Evolutionary conservation across 805 yeast species (phyloP), one percentile per base, ranked within the genome.

Genomic region (Zygosaccharomyces pseudorouxii): DNA sequence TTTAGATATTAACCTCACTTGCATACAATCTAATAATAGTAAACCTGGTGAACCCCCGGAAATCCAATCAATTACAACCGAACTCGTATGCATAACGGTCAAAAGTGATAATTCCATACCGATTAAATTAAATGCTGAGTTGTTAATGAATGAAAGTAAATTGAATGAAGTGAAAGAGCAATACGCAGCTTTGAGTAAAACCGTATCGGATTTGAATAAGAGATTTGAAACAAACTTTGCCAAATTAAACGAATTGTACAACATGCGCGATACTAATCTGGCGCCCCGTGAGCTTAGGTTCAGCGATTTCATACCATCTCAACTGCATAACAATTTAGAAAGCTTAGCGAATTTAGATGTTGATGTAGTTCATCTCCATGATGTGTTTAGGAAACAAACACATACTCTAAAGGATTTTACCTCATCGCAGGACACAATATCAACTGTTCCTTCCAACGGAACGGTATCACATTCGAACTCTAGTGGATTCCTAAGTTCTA

Each of bases 91-190:
- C n/a, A 58, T 70, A 9, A 70, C 71, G 27, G 60, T 59, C 5
- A 64, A 52, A 37, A 70, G 75, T 0, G 63, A 57, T 7, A 54
- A 61, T 20, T 64, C 74, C 0, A 71, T 75, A 37, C 79, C 80
- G 14, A 58, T 75, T 14, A 68, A 68, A 45, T 50, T 75, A n/a
- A 67, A 71, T 16, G 52, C 68, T 0, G 68, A 64, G 42, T 45
- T 68, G 23, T 52, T 71, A 18, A 35, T 60, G 31, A 57, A 61
- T 37, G 45, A 57, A 16, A 56, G 56, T 1, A 61, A 56, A 38
- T 37, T 67, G 29, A 46, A 52, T 2, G 46, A 49, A 12, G 46
- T 71, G 12, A 62, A 59, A 37, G 19, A 37, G 19, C 57, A 52
- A 14, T 71, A 69, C 19, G 23, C 47, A 9, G 48, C 43, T 2